Evolutionary conservation across 768 basidiomycete species (phyloP).

Genomic region (Amanita muscaria): DNA sequence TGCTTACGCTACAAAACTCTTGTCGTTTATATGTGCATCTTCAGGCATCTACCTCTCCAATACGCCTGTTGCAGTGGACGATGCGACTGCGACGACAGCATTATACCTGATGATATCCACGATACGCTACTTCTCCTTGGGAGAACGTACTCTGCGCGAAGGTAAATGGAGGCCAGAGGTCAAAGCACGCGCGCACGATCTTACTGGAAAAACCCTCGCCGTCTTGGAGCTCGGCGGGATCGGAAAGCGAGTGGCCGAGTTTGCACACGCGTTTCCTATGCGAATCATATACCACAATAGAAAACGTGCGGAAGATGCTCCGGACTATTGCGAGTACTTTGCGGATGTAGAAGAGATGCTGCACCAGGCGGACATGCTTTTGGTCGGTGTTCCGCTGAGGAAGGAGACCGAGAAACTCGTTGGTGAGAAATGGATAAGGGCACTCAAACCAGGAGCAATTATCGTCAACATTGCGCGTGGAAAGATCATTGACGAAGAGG

Average conservation of each 20-base stretch:
- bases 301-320: conserved; percentile 45
- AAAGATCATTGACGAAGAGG: conserved; percentile 82
- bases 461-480: conserved; percentile 89
- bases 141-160: conserved; percentile 49
- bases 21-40: not conserved
- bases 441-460: conserved; percentile 68
- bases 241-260: conserved; percentile 58
- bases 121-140: conserved; percentile 61
- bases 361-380: conserved; percentile 69
- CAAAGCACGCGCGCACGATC: conserved; percentile 46
- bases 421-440: conserved; percentile 65
- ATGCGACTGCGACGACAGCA: conserved; percentile 85
- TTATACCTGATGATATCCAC: conserved; percentile 76
- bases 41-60: conserved; percentile 76
- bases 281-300: conserved; percentile 77
- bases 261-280: conserved; percentile 81
- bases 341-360: conserved; percentile 56
- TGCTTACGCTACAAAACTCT: not conserved
- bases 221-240: conserved; percentile 76
- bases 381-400: conserved; percentile 77
- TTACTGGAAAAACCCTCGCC: conserved; percentile 59
- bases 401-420: conserved; percentile 66
- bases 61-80: conserved; percentile 85
- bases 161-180: conserved; percentile 55
- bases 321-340: conserved; percentile 73